These are phyloP conservation scores for Ceratocystis albifundus DNA, from an alignment of 2,329 filamentous ascomycete species.

Conservation along the genomic window DNA sequence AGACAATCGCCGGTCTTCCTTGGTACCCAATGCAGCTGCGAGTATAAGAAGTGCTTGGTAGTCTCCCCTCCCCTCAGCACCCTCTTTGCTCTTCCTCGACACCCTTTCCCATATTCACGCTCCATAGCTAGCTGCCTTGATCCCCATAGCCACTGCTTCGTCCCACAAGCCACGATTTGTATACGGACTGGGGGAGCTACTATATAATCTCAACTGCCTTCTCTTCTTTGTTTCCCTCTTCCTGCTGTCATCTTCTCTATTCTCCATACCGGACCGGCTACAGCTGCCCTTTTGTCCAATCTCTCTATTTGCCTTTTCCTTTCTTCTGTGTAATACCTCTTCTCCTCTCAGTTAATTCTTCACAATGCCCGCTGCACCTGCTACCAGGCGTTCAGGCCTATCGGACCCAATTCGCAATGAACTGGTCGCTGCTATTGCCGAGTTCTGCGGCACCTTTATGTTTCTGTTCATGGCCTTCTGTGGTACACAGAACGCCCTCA, in stretches of 20 bases:
- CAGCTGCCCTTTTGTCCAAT: neutral
- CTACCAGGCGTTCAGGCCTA: conserved; percentile 15
- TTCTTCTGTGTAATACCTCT: neutral
- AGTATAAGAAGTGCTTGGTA: conserved; percentile 5
- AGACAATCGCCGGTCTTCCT: neutral
- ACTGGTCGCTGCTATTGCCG: conserved; percentile 36
- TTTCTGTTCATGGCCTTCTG: conserved; percentile 39
- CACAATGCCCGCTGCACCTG: conserved; percentile 5
- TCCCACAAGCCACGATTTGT: neutral
- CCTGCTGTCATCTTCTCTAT: neutral
- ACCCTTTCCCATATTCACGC: neutral
- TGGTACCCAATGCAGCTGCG: neutral
- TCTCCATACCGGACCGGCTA: neutral
- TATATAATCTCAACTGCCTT: neutral
- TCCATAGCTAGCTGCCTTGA: neutral
- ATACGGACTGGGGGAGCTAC: neutral
- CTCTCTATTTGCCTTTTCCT: neutral
- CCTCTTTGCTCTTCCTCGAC: neutral
- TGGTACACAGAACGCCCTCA: conserved; percentile 29
- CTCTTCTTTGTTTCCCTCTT: neutral
- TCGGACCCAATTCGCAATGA: conserved; percentile 28
- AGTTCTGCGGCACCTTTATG: conserved; percentile 44
- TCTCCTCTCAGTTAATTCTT: neutral
- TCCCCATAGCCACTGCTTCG: neutral
- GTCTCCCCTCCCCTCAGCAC: neutral